phyloP scores from a whole-genome alignment of 768 basidiomycete genomes.

The Paxillus involutus region DNA sequence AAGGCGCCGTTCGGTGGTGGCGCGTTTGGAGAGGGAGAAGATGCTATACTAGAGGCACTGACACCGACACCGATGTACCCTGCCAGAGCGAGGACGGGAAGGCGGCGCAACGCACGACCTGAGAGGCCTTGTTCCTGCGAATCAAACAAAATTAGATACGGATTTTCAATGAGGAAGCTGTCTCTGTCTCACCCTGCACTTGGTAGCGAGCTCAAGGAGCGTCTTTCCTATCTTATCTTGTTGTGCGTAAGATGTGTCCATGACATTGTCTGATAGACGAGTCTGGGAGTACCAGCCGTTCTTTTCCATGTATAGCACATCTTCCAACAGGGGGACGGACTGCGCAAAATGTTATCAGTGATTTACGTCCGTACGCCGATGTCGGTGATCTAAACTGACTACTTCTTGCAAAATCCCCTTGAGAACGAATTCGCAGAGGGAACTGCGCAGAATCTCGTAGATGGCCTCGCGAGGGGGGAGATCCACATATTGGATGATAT shows the following conservation, averaged over 20 bases:
- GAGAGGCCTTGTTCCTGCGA: slow-evolving; percentile 76
- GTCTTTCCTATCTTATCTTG: slow-evolving; percentile 54
- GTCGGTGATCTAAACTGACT: slow-evolving; percentile 41
- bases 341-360: slow-evolving; percentile 26
- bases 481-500: slow-evolving; percentile 94
- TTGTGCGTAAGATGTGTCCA: slow-evolving; percentile 41
- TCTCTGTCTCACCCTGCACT: slow-evolving; percentile 68
- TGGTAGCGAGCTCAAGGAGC: slow-evolving; percentile 66
- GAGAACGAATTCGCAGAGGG: slow-evolving; percentile 74
- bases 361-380: background rate
- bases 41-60: slow-evolving; percentile 13
- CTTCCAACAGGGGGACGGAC: slow-evolving; percentile 61
- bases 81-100: slow-evolving; percentile 94
- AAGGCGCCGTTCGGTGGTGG: slow-evolving; percentile 5
- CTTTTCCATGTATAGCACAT: slow-evolving; percentile 37
- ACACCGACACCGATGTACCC: slow-evolving; percentile 65
- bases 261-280: slow-evolving; percentile 4
- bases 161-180: background rate
- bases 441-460: slow-evolving; percentile 87
- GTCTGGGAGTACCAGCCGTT: slow-evolving; percentile 6
- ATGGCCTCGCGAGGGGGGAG: slow-evolving; percentile 89
- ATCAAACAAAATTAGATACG: background rate
- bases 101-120: slow-evolving; percentile 84
- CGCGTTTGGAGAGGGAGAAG: slow-evolving; percentile 2
- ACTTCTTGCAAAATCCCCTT: slow-evolving; percentile 66